Percentiles rank a stretch among this genome's conserved stretches.
Conservation (phyloP, 163 green algal species). For the Coccomyxa subellipsoidea region DNA sequence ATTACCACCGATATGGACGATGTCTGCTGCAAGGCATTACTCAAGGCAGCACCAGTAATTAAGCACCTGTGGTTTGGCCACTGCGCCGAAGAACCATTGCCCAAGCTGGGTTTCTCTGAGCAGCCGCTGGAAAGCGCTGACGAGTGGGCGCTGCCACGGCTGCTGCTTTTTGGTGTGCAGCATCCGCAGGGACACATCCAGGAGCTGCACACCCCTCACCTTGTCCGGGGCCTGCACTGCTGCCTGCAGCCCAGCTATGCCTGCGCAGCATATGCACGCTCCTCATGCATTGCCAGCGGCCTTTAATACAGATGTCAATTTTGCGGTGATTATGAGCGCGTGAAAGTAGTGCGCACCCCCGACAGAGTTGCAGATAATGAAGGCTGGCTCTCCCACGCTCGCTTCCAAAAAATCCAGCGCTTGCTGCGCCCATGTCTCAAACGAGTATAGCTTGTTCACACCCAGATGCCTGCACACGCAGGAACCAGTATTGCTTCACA, state of each 20-base stretch:
- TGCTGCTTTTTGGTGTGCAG: constrained; percentile 80
- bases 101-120: constrained; percentile 78
- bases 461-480: constrained; percentile 17
- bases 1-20: background rate
- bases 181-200: constrained; percentile 81
- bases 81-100: constrained; percentile 70
- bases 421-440: constrained; percentile 75
- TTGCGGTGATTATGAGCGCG: too few species aligned
- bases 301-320: too few species aligned
- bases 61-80: constrained; percentile 48
- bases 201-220: constrained; percentile 68
- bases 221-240: constrained; percentile 41
- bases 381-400: constrained; percentile 53
- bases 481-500: background rate
- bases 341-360: constrained; percentile 54
- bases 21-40: background rate
- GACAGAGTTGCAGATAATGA: constrained; percentile 90
- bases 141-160: constrained; percentile 45
- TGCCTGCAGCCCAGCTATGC: constrained; percentile 65
- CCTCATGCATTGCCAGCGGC: background rate
- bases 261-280: constrained; percentile 7
- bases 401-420: constrained; percentile 61
- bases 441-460: constrained; percentile 84
- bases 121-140: constrained; percentile 77
- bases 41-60: background rate